phyloP scores from a whole-genome alignment of 1,284 basidiomycete species.

The Tilletia indica region DNA sequence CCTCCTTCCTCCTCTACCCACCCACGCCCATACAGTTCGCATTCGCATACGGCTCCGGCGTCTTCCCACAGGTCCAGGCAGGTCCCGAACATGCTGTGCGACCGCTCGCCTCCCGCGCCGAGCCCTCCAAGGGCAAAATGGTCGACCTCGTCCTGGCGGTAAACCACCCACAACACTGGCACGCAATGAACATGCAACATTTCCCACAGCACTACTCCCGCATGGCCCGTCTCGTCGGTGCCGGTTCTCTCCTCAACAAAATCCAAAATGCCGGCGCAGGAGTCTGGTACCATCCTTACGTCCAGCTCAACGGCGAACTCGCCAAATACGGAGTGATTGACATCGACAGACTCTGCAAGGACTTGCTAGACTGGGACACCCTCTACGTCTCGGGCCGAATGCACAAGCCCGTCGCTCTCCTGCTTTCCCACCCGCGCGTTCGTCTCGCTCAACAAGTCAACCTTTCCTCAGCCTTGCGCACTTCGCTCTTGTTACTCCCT shows the following conservation, averaged over 20 bases:
- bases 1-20: constrained; percentile 59
- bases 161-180: constrained; percentile 85
- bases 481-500: constrained; percentile 70
- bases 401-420: constrained; percentile 73
- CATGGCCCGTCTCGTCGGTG: constrained; percentile 76
- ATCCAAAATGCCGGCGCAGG: constrained; percentile 80
- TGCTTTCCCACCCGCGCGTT: constrained; percentile 73
- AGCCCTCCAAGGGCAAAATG: constrained; percentile 60
- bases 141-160: constrained; percentile 95
- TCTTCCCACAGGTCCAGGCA: constrained; percentile 80
- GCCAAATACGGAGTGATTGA: constrained; percentile 99
- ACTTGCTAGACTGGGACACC: constrained; percentile 87
- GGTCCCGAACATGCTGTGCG: constrained; percentile 39
- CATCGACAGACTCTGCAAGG: constrained; percentile 80
- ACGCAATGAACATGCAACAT: constrained; percentile 88
- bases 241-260: constrained; percentile 67
- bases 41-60: constrained; percentile 90
- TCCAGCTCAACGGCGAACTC: constrained; percentile 61
- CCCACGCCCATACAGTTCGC: constrained; percentile 84
- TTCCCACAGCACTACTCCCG: constrained; percentile 85
- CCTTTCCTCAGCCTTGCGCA: constrained; percentile 80
- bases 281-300: constrained; percentile 67
- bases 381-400: constrained; percentile 92
- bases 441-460: constrained; percentile 89
- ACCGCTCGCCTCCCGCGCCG: neutral